A percentile compares a stretch with the other conserved stretches of the same genome.
These are phyloP conservation scores for Lentinula raphanica DNA, from an alignment of 768 basidiomycete species.

Conservation along the genomic window DNA sequence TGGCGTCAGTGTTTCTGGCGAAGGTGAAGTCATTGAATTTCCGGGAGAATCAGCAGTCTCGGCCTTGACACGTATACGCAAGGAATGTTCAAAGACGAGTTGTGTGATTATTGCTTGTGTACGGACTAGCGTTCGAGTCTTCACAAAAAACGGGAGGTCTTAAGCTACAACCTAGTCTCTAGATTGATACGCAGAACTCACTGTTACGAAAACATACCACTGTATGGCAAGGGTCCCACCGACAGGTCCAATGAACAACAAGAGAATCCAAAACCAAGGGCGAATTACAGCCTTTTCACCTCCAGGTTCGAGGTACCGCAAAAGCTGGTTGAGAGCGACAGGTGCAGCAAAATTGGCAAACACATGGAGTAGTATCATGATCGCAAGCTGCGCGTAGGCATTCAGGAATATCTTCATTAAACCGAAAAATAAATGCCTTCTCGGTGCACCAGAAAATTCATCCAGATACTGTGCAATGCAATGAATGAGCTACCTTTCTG, in stretches of 20 bases:
- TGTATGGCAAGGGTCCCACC: conserved; percentile 41
- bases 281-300: conserved; percentile 43
- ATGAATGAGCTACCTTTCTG: too few species aligned
- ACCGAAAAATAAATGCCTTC: conserved; percentile 41
- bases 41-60: conserved; percentile 14
- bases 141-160: not conserved
- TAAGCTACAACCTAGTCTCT: not conserved
- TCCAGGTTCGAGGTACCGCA: conserved; percentile 50
- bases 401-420: conserved; percentile 32
- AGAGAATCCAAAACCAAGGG: conserved; percentile 67
- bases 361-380: conserved; percentile 21
- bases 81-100: conserved; percentile 38
- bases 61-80: conserved; percentile 61
- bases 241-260: conserved; percentile 45
- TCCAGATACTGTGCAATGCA: conserved; percentile 32
- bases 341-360: conserved; percentile 29
- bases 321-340: conserved; percentile 35
- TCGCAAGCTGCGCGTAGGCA: conserved; percentile 26
- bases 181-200: conserved; percentile 21
- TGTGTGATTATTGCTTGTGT: conserved; percentile 41
- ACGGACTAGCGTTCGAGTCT: conserved; percentile 39
- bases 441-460: conserved; percentile 31
- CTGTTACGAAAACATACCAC: conserved; percentile 48
- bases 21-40: not conserved
- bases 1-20: not conserved